These are phyloP conservation scores for Xanthoconium stramineum DNA, from an alignment of 768 basidiomycete species.

Conservation along the genomic window DNA sequence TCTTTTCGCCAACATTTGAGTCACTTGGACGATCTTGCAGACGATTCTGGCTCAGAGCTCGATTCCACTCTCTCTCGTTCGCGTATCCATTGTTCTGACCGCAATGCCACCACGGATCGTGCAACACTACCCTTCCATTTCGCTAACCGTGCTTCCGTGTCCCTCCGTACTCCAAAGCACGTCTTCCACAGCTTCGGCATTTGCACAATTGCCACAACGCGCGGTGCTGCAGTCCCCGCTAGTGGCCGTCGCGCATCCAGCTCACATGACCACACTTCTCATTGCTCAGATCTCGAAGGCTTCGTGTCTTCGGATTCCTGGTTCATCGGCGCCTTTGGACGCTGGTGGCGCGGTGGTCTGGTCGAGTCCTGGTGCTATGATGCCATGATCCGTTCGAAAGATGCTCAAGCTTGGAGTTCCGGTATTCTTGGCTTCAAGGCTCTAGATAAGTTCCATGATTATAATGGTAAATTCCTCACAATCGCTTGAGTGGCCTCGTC, in stretches of 20 bases:
- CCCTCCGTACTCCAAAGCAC: constrained; percentile 87
- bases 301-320: constrained; percentile 71
- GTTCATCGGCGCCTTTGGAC: constrained; percentile 89
- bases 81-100: constrained; percentile 24
- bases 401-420: constrained; percentile 72
- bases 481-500: neutral
- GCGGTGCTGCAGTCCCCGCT: constrained; percentile 36
- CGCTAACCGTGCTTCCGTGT: constrained; percentile 87
- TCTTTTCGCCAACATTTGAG: constrained; percentile 94
- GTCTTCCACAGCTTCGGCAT: constrained; percentile 84
- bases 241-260: constrained; percentile 55
- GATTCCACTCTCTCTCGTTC: constrained; percentile 27
- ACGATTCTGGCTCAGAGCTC: constrained; percentile 44
- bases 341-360: constrained; percentile 86
- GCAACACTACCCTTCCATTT: constrained; percentile 63
- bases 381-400: constrained; percentile 58
- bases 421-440: constrained; percentile 76
- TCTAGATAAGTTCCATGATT: constrained; percentile 65
- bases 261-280: constrained; percentile 17
- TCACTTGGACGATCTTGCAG: constrained; percentile 67
- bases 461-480: constrained; percentile 47
- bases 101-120: constrained; percentile 19
- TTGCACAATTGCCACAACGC: constrained; percentile 70
- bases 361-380: constrained; percentile 79
- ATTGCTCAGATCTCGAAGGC: constrained; percentile 37